Conservation (phyloP, 148 eudicot species). For the Amaranthus palmeri region DNA sequence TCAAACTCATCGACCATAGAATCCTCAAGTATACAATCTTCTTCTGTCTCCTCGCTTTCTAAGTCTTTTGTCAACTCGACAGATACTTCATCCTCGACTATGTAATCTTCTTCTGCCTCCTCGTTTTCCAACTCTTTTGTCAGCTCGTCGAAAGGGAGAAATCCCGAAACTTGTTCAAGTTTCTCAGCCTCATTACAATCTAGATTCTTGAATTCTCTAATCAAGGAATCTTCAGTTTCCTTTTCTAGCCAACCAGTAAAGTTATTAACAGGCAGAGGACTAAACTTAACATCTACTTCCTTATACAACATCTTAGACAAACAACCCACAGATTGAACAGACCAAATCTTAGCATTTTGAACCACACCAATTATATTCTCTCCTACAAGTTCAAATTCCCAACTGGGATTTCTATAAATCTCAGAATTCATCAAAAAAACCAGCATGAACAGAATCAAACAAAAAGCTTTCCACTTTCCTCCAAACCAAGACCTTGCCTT, state of each 20-base stretch:
- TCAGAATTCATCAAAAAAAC: constrained; percentile 37
- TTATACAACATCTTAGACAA: constrained; percentile 29
- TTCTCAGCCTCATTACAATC: too few relatives aligned
- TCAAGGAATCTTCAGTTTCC: constrained; percentile 23
- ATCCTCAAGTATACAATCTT: too few relatives aligned
- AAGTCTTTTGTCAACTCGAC: neutral
- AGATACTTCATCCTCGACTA: too few relatives aligned
- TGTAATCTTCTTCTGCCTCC: too few relatives aligned
- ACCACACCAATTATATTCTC: constrained; percentile 25
- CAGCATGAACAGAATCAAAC: constrained; percentile 39
- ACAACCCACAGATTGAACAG: constrained; percentile 32
- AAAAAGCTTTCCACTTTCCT: constrained; percentile 32
- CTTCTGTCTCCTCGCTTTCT: too few relatives aligned
- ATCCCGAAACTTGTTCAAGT: too few relatives aligned
- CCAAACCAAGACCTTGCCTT: constrained; percentile 24
- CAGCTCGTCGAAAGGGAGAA: too few relatives aligned
- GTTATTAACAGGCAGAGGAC: constrained; percentile 37
- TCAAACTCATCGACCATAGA: neutral
- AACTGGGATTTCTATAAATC: constrained; percentile 26
- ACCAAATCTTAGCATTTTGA: constrained; percentile 33
- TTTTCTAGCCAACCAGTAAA: constrained; percentile 44
- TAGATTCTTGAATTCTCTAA: constrained; percentile 16
- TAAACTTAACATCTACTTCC: constrained; percentile 23
- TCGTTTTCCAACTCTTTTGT: too few relatives aligned
- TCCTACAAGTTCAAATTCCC: constrained; percentile 30